These are phyloP conservation scores for Candida neerlandica DNA, from an alignment of 1,139 yeast species.

Conservation along the genomic window DNA sequence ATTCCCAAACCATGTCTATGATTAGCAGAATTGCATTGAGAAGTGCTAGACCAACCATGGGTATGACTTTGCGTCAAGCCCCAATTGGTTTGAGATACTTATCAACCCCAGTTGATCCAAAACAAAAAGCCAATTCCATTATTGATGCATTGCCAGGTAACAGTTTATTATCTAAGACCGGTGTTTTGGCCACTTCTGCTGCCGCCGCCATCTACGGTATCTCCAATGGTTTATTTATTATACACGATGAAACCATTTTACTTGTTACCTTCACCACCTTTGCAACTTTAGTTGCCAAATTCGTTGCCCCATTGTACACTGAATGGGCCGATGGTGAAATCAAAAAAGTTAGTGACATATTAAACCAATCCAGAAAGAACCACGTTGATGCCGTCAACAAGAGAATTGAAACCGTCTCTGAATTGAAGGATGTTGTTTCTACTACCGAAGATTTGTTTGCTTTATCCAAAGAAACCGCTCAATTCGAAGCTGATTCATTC, in stretches of 20 bases:
- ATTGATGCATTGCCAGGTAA: conserved; percentile 94
- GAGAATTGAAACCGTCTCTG: conserved; percentile 85
- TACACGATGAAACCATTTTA: conserved; percentile 92
- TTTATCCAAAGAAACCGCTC: conserved; percentile 93
- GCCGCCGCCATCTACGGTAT: conserved; percentile 95
- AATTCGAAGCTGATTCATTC: conserved; percentile 91
- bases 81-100: conserved; percentile 65
- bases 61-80: conserved; percentile 47
- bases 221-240: conserved; percentile 87
- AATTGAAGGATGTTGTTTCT: conserved; percentile 87
- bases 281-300: conserved; percentile 75
- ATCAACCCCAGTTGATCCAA: conserved; percentile 78
- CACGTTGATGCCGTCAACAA: conserved; percentile 92
- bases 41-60: conserved; percentile 42
- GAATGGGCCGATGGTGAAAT: conserved; percentile 94
- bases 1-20: conserved; percentile 37
- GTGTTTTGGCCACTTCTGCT: conserved; percentile 90
- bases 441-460: conserved; percentile 92
- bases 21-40: conserved; percentile 51
- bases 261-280: conserved; percentile 80
- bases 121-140: conserved; percentile 86
- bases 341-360: conserved; percentile 75
- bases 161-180: conserved; percentile 86
- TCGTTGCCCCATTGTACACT: conserved; percentile 91
- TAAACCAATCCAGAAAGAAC: conserved; percentile 85